Evolutionary conservation across 805 yeast species (phyloP).

Genomic region (Komagataella pastoris): DNA sequence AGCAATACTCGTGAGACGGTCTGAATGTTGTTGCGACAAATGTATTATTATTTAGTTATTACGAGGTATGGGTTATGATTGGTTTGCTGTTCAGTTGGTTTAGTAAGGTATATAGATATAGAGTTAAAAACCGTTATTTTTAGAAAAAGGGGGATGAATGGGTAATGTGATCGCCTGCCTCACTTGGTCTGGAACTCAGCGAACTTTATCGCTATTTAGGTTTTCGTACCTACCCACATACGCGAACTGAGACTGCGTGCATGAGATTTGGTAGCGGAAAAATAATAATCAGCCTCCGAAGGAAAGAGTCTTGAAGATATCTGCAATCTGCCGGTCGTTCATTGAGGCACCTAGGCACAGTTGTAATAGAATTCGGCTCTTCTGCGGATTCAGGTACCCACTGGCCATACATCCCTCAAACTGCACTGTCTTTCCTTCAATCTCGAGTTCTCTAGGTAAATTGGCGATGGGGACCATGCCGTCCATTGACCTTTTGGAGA

Average conservation of each 20-base stretch:
- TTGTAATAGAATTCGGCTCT: conserved; percentile 44
- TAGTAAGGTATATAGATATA: background rate
- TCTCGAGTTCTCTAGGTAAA: conserved; percentile 12
- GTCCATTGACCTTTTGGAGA: conserved; percentile 56
- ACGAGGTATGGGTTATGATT: background rate
- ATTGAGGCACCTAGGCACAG: conserved; percentile 33
- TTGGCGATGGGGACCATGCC: conserved; percentile 53
- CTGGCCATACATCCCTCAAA: conserved; percentile 38
- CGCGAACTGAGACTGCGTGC: background rate
- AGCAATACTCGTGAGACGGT: conserved; percentile 10
- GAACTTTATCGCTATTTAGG: background rate
- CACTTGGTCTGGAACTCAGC: background rate
- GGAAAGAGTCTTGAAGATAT: conserved; percentile 33
- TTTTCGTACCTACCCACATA: background rate
- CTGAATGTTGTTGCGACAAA: background rate
- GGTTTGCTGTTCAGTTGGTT: background rate
- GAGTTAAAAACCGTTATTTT: conserved; percentile 26
- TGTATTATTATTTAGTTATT: background rate
- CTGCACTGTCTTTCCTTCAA: conserved; percentile 9
- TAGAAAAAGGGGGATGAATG: background rate
- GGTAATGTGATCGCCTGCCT: background rate
- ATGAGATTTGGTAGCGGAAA: background rate
- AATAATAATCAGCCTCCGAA: background rate
- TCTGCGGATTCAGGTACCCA: conserved; percentile 56
- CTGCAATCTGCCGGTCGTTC: conserved; percentile 23